Conservation (phyloP, 768 basidiomycete species). For the Mycena polygramma region DNA sequence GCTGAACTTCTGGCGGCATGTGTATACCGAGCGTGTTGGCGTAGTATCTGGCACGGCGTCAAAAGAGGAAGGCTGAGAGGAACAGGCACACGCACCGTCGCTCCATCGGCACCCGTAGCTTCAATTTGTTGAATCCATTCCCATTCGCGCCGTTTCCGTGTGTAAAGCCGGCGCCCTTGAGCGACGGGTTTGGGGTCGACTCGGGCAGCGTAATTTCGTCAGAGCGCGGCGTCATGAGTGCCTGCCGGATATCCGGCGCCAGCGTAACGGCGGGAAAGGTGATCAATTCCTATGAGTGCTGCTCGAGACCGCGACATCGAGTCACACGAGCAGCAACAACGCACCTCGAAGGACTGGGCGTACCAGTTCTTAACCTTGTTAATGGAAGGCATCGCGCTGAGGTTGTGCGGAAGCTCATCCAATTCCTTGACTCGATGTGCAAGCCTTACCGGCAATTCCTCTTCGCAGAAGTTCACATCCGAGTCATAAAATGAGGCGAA, state of each 20-base stretch:
- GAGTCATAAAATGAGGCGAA: slow-evolving; percentile 1
- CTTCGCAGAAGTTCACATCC: slow-evolving; percentile 51
- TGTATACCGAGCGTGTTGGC: slow-evolving; percentile 76
- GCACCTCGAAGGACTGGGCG: slow-evolving; percentile 96
- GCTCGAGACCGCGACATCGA: slow-evolving; percentile 23
- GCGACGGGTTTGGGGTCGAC: slow-evolving; percentile 84
- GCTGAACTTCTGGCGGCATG: slow-evolving; percentile 94
- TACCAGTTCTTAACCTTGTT: slow-evolving; percentile 99
- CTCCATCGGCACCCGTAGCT: slow-evolving; percentile 86
- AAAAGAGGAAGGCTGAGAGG: background rate
- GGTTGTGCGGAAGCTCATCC: slow-evolving; percentile 91
- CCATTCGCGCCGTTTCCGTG: slow-evolving; percentile 50
- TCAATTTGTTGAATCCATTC: slow-evolving; percentile 67
- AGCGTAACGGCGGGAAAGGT: slow-evolving; percentile 85
- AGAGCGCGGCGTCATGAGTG: slow-evolving; percentile 64
- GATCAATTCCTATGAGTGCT: slow-evolving; percentile 81
- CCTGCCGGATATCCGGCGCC: slow-evolving; percentile 74
- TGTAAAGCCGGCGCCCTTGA: slow-evolving; percentile 44
- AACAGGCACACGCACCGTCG: slow-evolving; percentile 67
- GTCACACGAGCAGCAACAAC: slow-evolving; percentile 44
- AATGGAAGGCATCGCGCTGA: slow-evolving; percentile 93
- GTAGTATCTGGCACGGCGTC: slow-evolving; percentile 75
- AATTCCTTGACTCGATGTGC: slow-evolving; percentile 97
- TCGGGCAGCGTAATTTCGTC: slow-evolving; percentile 72
- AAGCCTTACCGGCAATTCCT: slow-evolving; percentile 94